A percentile compares a stretch with the other conserved stretches of the same genome.
Conservation (phyloP, 257 asterid species). For the Plantago major region DNA sequence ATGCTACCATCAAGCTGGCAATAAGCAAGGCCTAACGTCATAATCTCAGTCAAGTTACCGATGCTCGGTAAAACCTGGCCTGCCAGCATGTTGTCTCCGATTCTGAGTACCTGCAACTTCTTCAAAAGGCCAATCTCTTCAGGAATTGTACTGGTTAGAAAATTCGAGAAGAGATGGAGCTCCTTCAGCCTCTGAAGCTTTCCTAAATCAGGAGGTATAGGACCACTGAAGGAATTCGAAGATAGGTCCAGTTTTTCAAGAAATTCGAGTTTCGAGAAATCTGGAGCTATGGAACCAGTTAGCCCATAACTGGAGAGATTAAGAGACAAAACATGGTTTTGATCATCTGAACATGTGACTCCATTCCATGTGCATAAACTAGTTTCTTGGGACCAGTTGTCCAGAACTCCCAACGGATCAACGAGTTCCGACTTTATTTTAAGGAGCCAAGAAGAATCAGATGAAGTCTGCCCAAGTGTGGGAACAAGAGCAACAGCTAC, state of each 20-base stretch:
- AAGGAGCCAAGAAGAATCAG: slow-evolving; percentile 55
- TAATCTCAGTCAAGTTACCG: slow-evolving; percentile 58
- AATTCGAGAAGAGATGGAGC: slow-evolving; percentile 61
- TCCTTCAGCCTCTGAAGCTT: slow-evolving; percentile 52
- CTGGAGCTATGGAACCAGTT: slow-evolving; percentile 49
- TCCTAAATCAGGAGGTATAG: slow-evolving; percentile 54
- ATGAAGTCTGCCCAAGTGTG: slow-evolving; percentile 24
- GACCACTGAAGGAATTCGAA: slow-evolving; percentile 50
- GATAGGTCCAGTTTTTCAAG: slow-evolving; percentile 70
- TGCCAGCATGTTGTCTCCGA: slow-evolving; percentile 66
- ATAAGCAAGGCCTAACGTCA: slow-evolving; percentile 58
- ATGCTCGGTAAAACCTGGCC: slow-evolving; percentile 44
- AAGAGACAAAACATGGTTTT: slow-evolving; percentile 37
- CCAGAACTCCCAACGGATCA: slow-evolving; percentile 54
- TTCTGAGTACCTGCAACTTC: slow-evolving; percentile 59
- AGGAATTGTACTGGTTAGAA: slow-evolving; percentile 56
- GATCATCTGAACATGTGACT: slow-evolving; percentile 58
- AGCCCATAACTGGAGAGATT: slow-evolving; percentile 60
- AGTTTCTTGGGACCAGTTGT: slow-evolving; percentile 53
- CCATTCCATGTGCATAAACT: slow-evolving; percentile 73
- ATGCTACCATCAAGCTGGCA: slow-evolving; percentile 70
- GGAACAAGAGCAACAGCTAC: slow-evolving; percentile 18
- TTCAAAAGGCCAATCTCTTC: slow-evolving; percentile 47
- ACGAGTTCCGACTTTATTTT: slow-evolving; percentile 53
- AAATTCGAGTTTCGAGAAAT: slow-evolving; percentile 44